phyloP scores from a whole-genome alignment of 345 rosid species.

The Rhodomyrtus tomentosa region DNA sequence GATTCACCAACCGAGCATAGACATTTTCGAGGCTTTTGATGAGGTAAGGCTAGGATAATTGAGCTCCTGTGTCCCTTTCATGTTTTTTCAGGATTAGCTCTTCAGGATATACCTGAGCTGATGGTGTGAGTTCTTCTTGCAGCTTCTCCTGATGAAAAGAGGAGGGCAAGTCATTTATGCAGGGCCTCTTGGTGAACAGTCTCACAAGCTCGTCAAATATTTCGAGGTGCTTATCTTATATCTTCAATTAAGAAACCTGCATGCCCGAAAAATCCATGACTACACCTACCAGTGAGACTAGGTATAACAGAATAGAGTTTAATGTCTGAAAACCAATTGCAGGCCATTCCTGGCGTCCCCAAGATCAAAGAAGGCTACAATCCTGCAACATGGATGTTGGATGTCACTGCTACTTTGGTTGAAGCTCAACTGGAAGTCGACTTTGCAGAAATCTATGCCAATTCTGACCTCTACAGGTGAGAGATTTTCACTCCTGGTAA shows the following conservation, averaged over 20 bases:
- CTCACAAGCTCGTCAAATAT: background rate
- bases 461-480: constrained; percentile 21
- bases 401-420: constrained; percentile 13
- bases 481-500: background rate
- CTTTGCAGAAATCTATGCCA: constrained; percentile 19
- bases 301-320: background rate
- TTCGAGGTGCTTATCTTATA: background rate
- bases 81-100: background rate
- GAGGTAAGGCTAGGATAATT: background rate
- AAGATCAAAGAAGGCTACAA: constrained; percentile 24
- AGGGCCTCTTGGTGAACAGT: background rate
- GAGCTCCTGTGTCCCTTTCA: background rate
- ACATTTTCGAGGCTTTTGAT: constrained; percentile 13
- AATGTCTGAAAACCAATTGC: background rate
- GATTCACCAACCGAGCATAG: constrained; percentile 15
- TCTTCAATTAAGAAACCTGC: background rate
- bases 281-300: background rate
- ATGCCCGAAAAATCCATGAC: background rate
- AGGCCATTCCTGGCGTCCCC: constrained; percentile 22
- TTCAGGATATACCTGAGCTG: background rate
- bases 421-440: constrained; percentile 16
- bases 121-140: background rate
- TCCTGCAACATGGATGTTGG: constrained; percentile 42
- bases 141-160: background rate
- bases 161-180: constrained; percentile 1